A percentile compares a stretch with the other conserved stretches of the same genome.
Evolutionary conservation across 805 yeast genomes (phyloP).

Genomic region (Sungouiella blattae): DNA sequence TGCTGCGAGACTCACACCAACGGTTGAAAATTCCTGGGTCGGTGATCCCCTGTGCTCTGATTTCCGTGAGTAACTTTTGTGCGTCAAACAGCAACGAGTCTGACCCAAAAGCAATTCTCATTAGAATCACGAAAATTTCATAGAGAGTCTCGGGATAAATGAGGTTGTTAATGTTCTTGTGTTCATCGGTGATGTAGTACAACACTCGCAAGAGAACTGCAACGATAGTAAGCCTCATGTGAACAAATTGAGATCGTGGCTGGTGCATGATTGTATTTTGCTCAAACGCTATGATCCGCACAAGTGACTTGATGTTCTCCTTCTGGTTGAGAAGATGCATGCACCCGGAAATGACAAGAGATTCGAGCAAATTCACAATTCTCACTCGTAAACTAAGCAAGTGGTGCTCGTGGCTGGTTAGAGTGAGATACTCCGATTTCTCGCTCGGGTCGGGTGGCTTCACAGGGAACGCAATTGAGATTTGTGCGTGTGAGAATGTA

Average conservation of each 20-base stretch:
- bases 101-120: conserved; percentile 51
- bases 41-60: conserved; percentile 30
- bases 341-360: conserved; percentile 29
- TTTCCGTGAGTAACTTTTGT: conserved; percentile 27
- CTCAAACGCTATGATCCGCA: conserved; percentile 44
- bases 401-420: conserved; percentile 42
- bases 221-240: conserved; percentile 38
- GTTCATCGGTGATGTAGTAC: conserved; percentile 34
- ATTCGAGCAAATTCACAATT: conserved; percentile 50
- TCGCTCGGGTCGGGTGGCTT: conserved; percentile 1
- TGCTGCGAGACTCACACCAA: conserved; percentile 40
- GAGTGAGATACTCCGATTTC: conserved; percentile 12
- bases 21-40: conserved; percentile 39
- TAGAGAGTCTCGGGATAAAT: conserved; percentile 39
- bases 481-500: conserved; percentile 1
- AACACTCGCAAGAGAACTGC: conserved; percentile 38
- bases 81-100: conserved; percentile 40
- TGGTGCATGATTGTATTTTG: conserved; percentile 44
- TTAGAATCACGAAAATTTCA: conserved; percentile 48
- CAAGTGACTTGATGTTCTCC: conserved; percentile 38
- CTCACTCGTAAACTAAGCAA: conserved; percentile 40
- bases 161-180: conserved; percentile 26
- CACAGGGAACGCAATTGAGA: conserved; percentile 12
- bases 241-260: conserved; percentile 41
- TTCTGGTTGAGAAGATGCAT: conserved; percentile 29